A percentile compares a stretch with the other conserved stretches of the same genome.
Conservation (phyloP, 2,329 filamentous ascomycete species). For the Pseudophaeomoniella oleicola region DNA sequence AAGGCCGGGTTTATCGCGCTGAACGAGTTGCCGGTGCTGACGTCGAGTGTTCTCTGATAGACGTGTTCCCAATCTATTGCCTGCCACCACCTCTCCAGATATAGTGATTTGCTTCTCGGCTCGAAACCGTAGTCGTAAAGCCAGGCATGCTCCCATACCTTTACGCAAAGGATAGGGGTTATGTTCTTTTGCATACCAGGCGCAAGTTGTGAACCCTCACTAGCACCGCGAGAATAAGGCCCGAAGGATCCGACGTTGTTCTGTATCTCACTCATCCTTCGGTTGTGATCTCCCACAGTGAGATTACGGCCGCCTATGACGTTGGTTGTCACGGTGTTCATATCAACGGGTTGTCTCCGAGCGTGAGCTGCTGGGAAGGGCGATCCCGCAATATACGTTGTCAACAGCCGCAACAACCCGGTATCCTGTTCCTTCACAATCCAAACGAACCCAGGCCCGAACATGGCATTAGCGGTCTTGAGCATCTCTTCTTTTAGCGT, state of each 20-base stretch:
- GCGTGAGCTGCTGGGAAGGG: conserved; percentile 78
- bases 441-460: conserved; percentile 96
- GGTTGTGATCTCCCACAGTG: conserved; percentile 3
- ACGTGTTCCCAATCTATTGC: conserved; percentile 74
- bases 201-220: conserved; percentile 7
- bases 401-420: conserved; percentile 50
- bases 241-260: conserved; percentile 13
- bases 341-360: conserved; percentile 44
- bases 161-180: conserved; percentile 73
- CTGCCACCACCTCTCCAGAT: conserved; percentile 73
- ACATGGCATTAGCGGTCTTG: conserved; percentile 74
- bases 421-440: conserved; percentile 49
- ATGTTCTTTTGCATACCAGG: conserved; percentile 26
- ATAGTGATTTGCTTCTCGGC: conserved; percentile 54
- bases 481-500: conserved; percentile 69
- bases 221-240: conserved; percentile 8
- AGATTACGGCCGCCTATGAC: conserved; percentile 9
- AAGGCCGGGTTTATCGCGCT: not conserved
- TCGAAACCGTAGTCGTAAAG: conserved; percentile 63
- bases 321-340: conserved; percentile 24
- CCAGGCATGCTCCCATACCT: conserved; percentile 94
- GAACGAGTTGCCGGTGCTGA: not conserved
- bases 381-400: conserved; percentile 82
- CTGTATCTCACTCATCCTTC: conserved; percentile 4
- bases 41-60: conserved; percentile 18